phyloP scores from a whole-genome alignment of 257 asterid genomes.

The Striga asiatica region DNA sequence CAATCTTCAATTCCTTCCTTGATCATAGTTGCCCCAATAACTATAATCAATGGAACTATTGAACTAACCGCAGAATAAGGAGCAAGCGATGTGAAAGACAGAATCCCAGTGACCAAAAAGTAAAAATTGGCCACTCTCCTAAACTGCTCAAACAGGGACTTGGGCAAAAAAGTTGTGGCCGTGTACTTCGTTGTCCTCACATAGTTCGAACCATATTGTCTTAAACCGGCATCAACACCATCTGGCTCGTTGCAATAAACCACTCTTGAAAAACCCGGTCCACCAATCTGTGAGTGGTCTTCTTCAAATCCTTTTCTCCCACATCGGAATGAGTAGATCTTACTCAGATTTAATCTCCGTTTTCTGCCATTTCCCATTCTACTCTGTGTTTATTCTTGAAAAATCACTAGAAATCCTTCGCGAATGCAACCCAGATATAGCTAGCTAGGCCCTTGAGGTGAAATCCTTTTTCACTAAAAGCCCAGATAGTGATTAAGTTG shows the following conservation, averaged over 20 bases:
- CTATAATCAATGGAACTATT: constrained; percentile 50
- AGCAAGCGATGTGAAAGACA: constrained; percentile 65
- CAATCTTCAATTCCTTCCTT: constrained; percentile 87
- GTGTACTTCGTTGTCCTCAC: constrained; percentile 73
- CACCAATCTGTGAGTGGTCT: constrained; percentile 70
- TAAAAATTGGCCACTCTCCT: constrained; percentile 88
- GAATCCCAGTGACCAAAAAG: constrained; percentile 60
- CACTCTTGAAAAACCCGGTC: constrained; percentile 85
- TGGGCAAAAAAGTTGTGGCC: constrained; percentile 72
- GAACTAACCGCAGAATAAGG: constrained; percentile 71
- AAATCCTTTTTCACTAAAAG: not conserved
- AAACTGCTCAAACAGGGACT: constrained; percentile 86
- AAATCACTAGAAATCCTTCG: not conserved
- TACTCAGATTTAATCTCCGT: constrained; percentile 59
- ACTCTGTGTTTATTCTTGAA: not conserved
- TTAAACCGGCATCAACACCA: constrained; percentile 27
- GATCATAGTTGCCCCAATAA: constrained; percentile 69
- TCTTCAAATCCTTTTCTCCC: constrained; percentile 38
- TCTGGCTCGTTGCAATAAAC: constrained; percentile 68
- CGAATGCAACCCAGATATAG: no score
- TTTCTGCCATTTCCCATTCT: constrained; percentile 34
- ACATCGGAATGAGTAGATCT: constrained; percentile 65
- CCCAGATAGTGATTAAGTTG: no score
- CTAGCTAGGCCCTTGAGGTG: no score
- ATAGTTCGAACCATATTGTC: constrained; percentile 51